phyloP scores from a whole-genome alignment of 2,329 filamentous ascomycete species.

The Aspergillus cejpii region DNA sequence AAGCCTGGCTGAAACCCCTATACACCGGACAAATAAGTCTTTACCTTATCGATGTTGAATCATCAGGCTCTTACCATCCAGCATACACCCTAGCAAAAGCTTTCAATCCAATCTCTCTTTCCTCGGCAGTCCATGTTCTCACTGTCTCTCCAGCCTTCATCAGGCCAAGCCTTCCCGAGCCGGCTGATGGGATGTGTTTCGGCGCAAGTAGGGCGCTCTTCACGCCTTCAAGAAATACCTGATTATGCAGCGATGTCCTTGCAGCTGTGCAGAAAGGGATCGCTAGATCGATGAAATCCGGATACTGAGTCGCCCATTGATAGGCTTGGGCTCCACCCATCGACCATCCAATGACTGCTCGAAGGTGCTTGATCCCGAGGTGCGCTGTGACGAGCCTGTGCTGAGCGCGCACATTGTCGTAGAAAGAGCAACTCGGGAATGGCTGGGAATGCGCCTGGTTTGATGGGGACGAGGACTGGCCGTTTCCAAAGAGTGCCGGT shows the following conservation, averaged over 20 bases:
- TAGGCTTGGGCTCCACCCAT: conserved; percentile 64
- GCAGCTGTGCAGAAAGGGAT: conserved; percentile 62
- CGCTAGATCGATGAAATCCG: conserved; percentile 58
- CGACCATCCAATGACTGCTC: conserved; percentile 61
- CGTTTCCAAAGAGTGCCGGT: conserved; percentile 62
- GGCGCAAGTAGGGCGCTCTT: conserved; percentile 55
- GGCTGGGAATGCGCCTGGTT: conserved; percentile 51
- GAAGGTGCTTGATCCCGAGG: conserved; percentile 54
- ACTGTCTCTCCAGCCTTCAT: conserved; percentile 36
- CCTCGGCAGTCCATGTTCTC: conserved; percentile 48
- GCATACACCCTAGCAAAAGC: conserved; percentile 70
- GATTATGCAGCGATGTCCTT: conserved; percentile 59
- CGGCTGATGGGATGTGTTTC: conserved; percentile 49
- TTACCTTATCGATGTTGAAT: background rate
- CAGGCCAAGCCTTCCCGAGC: conserved; percentile 44
- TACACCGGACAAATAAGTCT: background rate
- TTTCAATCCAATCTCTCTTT: conserved; percentile 55
- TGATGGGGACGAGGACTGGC: conserved; percentile 61
- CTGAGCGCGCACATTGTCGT: conserved; percentile 64
- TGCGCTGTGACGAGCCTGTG: conserved; percentile 59
- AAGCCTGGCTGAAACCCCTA: conserved; percentile 70
- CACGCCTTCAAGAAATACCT: conserved; percentile 61
- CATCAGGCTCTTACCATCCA: conserved; percentile 48
- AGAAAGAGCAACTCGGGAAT: conserved; percentile 58
- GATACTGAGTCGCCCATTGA: conserved; percentile 58